phyloP scores from a whole-genome alignment of 768 basidiomycete species.

The Lyophyllum shimeji region DNA sequence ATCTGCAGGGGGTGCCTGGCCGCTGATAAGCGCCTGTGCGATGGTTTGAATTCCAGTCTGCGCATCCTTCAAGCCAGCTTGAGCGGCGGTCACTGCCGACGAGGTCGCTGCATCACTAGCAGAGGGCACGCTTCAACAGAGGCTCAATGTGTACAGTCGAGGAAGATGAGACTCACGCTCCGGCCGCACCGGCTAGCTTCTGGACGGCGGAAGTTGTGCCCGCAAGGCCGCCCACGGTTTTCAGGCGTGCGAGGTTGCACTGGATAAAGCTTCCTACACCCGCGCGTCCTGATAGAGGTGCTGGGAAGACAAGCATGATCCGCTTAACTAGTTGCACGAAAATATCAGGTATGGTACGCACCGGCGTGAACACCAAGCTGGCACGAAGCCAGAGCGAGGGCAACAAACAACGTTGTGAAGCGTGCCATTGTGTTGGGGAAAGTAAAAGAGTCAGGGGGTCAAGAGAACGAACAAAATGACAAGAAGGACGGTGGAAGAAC shows the following conservation, averaged over 20 bases:
- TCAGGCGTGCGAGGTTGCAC: constrained; percentile 25
- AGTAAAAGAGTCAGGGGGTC: no score
- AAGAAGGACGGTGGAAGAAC: background rate
- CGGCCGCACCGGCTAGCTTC: constrained; percentile 17
- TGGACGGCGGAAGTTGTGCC: constrained; percentile 20
- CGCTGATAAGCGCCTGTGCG: constrained; percentile 21
- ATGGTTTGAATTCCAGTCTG: constrained; percentile 21
- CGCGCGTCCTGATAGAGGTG: background rate
- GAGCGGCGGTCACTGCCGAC: constrained; percentile 10
- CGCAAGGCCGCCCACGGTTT: constrained; percentile 23
- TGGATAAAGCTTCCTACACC: constrained; percentile 2
- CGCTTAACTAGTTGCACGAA: background rate
- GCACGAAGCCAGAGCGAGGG: background rate
- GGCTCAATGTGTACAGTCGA: background rate
- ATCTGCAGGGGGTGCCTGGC: constrained; percentile 18
- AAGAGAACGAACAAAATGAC: background rate
- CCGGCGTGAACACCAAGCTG: constrained; percentile 2
- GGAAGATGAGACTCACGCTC: constrained; percentile 11
- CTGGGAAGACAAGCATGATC: no score
- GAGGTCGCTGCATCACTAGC: constrained; percentile 17
- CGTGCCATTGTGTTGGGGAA: background rate
- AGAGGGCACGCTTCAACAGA: background rate
- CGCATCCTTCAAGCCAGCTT: constrained; percentile 17
- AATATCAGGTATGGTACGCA: background rate
- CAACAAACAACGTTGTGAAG: background rate